These are phyloP conservation scores for Ampelocalamus luodianensis DNA, from an alignment of 176 grass and related monocot species.

Conservation along the genomic window DNA sequence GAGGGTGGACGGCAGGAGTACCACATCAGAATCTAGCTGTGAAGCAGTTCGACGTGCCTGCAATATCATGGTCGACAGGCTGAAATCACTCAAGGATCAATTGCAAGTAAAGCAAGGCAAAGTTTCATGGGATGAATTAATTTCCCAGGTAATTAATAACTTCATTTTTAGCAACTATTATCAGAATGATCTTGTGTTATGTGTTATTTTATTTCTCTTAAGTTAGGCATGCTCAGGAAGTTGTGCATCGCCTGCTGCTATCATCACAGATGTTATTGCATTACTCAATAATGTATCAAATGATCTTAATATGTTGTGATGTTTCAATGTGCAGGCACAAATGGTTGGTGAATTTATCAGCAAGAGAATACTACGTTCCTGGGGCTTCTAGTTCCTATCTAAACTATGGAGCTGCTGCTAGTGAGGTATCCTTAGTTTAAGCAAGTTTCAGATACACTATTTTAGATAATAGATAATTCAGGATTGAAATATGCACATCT, in stretches of 20 bases:
- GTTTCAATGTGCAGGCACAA: constrained; percentile 55
- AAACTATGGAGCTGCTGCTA: constrained; percentile 87
- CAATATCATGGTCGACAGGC: constrained; percentile 72
- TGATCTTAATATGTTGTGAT: constrained; percentile 5
- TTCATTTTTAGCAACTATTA: constrained; percentile 29
- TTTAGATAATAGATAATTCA: constrained; percentile 20
- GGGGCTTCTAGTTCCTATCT: constrained; percentile 66
- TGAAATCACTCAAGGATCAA: constrained; percentile 75
- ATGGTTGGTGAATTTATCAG: constrained; percentile 71
- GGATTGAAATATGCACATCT: neutral
- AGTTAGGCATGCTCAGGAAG: neutral
- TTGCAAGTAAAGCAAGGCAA: constrained; percentile 61
- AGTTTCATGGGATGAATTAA: constrained; percentile 71
- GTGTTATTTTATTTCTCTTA: constrained; percentile 24
- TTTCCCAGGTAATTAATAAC: constrained; percentile 62
- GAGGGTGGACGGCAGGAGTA: constrained; percentile 88
- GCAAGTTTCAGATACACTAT: constrained; percentile 2
- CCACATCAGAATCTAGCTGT: constrained; percentile 92
- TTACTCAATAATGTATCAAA: constrained; percentile 23
- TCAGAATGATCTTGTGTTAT: neutral
- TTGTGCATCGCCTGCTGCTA: neutral
- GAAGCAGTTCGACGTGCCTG: constrained; percentile 76
- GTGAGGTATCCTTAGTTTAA: constrained; percentile 70
- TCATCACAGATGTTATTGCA: neutral
- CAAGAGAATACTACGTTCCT: constrained; percentile 72